Evolutionary conservation across 176 grass and related monocot species (phyloP).

Genomic region (Aegilops tauschii): DNA sequence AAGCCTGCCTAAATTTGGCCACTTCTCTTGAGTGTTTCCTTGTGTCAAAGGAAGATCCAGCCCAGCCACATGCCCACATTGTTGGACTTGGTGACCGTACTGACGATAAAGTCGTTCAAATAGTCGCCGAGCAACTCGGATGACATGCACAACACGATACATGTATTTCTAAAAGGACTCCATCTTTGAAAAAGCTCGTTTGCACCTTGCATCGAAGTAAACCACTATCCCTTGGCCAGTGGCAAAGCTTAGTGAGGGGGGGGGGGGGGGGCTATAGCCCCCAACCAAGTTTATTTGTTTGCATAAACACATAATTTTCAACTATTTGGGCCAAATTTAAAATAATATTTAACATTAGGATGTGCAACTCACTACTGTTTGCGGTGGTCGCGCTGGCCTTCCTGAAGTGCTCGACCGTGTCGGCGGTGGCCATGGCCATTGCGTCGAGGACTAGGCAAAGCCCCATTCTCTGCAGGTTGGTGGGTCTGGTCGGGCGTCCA

Average conservation of each 20-base stretch:
- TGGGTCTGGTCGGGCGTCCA: slow-evolving; percentile 26
- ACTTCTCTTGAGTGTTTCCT: no score
- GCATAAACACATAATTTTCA: no score
- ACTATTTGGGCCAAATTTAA: no score
- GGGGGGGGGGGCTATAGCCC: no score
- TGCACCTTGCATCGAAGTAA: no score
- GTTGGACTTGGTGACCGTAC: slow-evolving; percentile 56
- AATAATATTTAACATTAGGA: slow-evolving; percentile 12
- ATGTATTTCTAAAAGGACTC: no score
- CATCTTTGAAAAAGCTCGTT: no score
- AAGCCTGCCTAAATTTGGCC: no score
- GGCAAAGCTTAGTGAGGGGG: no score
- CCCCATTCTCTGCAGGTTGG: slow-evolving; percentile 73
- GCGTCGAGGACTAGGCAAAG: slow-evolving; percentile 40
- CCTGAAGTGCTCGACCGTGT: slow-evolving; percentile 65
- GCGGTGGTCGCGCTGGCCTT: slow-evolving; percentile 1
- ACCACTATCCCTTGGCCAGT: no score
- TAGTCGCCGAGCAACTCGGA: slow-evolving; percentile 85
- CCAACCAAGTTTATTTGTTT: no score
- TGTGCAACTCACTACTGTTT: slow-evolving; percentile 54
- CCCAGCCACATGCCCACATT: slow-evolving; percentile 19
- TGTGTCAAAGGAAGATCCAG: slow-evolving; percentile 63
- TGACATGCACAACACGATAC: slow-evolving; percentile 62
- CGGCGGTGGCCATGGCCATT: slow-evolving; percentile 69
- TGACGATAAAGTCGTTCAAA: slow-evolving; percentile 70